A percentile compares a stretch with the other conserved stretches of the same genome.
phyloP scores from a whole-genome alignment of 441 rosid genomes.

The Mallotus repandus region DNA sequence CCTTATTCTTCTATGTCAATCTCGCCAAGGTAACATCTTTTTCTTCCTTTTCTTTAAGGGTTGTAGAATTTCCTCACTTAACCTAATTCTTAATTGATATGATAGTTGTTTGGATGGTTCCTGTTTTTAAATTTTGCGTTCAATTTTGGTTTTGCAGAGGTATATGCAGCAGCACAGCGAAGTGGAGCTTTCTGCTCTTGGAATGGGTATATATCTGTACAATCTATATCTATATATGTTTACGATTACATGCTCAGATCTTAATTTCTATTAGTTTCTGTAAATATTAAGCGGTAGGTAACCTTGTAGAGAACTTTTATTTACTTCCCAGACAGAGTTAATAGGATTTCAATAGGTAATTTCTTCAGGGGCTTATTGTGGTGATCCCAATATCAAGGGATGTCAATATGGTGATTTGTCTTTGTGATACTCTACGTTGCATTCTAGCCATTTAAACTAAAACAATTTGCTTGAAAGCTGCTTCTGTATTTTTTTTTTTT shows the following conservation, averaged over 20 bases:
- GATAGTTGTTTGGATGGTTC: background rate
- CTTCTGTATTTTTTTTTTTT: too few species aligned
- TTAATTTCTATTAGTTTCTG: background rate
- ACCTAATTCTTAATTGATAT: background rate
- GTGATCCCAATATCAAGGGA: too few species aligned
- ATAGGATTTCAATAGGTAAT: too few species aligned
- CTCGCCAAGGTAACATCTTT: slow-evolving; percentile 67
- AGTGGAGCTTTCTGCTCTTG: slow-evolving; percentile 91
- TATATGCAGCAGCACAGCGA: slow-evolving; percentile 92
- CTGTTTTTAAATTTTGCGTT: background rate
- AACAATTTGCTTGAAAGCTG: too few species aligned
- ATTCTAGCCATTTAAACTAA: too few species aligned
- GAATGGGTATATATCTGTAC: slow-evolving; percentile 62
- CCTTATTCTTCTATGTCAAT: slow-evolving; percentile 89
- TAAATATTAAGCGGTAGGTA: too few species aligned
- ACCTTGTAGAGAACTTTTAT: too few species aligned
- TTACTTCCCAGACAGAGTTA: too few species aligned
- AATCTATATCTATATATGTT: background rate
- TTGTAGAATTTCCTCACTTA: background rate
- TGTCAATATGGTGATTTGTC: too few species aligned
- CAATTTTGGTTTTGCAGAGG: slow-evolving; percentile 49
- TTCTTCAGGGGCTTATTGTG: too few species aligned
- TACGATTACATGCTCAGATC: background rate
- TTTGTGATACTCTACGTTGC: too few species aligned
- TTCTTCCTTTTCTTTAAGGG: background rate